phyloP scores from a whole-genome alignment of 2,329 filamentous ascomycete species.

The Pseudogymnoascus pannorum region DNA sequence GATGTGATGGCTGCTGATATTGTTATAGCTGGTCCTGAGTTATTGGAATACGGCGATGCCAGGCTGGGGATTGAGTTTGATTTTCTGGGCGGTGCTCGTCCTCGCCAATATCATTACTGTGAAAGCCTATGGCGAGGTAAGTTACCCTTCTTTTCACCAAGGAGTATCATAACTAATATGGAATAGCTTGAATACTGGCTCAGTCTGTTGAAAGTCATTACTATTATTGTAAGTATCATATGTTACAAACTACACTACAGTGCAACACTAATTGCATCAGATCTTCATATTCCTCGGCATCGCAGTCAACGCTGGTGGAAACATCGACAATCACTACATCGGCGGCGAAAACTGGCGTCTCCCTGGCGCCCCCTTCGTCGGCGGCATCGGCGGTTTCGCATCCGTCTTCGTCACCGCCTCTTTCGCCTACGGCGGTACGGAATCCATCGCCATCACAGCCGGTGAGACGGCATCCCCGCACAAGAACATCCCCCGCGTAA shows the following conservation, averaged over 20 bases:
- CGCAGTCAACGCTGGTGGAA: constrained; percentile 51
- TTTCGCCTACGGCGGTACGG: constrained; percentile 56
- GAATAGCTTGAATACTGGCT: constrained; percentile 46
- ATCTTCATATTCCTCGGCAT: constrained; percentile 59
- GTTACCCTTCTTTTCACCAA: not conserved
- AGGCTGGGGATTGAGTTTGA: constrained; percentile 54
- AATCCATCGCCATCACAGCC: constrained; percentile 58
- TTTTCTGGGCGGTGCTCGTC: constrained; percentile 52
- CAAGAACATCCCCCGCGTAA: constrained; percentile 52
- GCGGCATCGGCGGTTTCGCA: constrained; percentile 57
- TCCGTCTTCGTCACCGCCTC: constrained; percentile 56
- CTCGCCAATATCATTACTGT: constrained; percentile 46
- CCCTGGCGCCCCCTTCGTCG: constrained; percentile 56
- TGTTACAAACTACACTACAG: not conserved
- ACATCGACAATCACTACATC: constrained; percentile 46
- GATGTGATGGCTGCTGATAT: not conserved
- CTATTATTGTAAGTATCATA: constrained; percentile 36
- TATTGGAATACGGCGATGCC: constrained; percentile 58
- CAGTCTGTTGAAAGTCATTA: constrained; percentile 46
- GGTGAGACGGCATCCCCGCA: constrained; percentile 58
- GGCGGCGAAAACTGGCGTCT: constrained; percentile 51
- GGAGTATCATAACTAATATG: not conserved
- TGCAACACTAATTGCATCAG: constrained; percentile 21
- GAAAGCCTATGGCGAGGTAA: constrained; percentile 45
- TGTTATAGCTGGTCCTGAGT: constrained; percentile 39